Evolutionary conservation across 2,329 filamentous ascomycete genomes (phyloP).

Genomic region (Alternaria sp.): DNA sequence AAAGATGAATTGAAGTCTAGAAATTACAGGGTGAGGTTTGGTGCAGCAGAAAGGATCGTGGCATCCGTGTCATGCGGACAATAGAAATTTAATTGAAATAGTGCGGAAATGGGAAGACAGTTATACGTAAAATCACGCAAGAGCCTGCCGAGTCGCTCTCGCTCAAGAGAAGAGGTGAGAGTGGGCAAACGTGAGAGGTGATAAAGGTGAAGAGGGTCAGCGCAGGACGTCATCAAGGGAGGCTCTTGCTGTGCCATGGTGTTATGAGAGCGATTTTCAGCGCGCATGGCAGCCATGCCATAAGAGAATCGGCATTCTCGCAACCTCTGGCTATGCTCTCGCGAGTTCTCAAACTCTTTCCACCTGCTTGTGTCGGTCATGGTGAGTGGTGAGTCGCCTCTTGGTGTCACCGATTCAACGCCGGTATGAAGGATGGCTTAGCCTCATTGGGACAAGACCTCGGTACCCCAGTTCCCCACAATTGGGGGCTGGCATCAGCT

Average conservation of each 20-base stretch:
- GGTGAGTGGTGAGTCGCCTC: constrained; percentile 1
- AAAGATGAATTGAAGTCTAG: not conserved
- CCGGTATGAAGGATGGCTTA: constrained; percentile 6
- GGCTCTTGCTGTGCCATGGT: constrained; percentile 3
- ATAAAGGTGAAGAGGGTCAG: constrained; percentile 17
- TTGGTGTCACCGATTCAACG: not conserved
- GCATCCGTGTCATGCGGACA: constrained; percentile 3
- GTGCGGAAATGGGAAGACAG: not conserved
- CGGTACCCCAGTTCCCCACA: constrained; percentile 29
- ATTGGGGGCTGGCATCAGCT: constrained; percentile 13
- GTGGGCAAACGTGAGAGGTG: constrained; percentile 1
- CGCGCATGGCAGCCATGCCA: not conserved
- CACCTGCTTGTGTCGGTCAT: not conserved
- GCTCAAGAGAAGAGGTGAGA: not conserved
- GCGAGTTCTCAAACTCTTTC: not conserved
- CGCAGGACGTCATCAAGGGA: not conserved
- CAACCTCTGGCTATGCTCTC: not conserved
- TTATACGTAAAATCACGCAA: no score
- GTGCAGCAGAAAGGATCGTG: not conserved
- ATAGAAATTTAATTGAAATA: constrained; percentile 4
- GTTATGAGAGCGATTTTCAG: not conserved
- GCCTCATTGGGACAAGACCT: constrained; percentile 19
- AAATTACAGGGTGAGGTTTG: not conserved
- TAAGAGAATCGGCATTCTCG: not conserved
- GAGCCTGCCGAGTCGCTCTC: not conserved